These are phyloP conservation scores for Camelina sativa DNA, from an alignment of 345 rosid species.

Conservation along the genomic window DNA sequence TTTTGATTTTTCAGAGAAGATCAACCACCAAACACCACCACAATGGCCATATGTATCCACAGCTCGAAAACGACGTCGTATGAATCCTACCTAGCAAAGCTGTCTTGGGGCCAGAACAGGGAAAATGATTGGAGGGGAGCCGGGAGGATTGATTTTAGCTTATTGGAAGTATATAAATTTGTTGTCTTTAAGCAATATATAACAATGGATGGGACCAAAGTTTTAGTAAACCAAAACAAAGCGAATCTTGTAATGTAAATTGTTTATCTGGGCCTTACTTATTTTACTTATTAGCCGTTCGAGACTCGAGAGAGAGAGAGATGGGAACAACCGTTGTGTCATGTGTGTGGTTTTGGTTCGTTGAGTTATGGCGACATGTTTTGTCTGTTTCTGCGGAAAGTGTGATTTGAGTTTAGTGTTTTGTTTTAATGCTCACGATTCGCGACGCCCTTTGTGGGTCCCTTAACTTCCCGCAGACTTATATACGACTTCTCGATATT, in stretches of 20 bases:
- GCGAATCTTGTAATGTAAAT: constrained; percentile 10
- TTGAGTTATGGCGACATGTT: constrained; percentile 44
- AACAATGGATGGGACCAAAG: constrained; percentile 27
- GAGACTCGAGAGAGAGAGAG: constrained; percentile 22
- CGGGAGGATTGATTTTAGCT: constrained; percentile 19
- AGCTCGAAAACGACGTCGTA: constrained; percentile 39
- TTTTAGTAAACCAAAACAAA: constrained; percentile 8
- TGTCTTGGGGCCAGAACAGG: constrained; percentile 22
- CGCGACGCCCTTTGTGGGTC: constrained; percentile 39
- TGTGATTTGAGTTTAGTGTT: constrained; percentile 21
- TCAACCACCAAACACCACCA: constrained; percentile 21
- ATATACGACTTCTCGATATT: background rate
- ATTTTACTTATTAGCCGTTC: constrained; percentile 3
- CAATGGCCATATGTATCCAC: constrained; percentile 33
- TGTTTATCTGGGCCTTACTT: constrained; percentile 17
- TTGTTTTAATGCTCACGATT: constrained; percentile 31
- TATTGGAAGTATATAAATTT: constrained; percentile 10
- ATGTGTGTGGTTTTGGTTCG: constrained; percentile 33
- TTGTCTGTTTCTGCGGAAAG: constrained; percentile 38
- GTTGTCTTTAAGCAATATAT: constrained; percentile 32
- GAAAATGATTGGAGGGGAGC: constrained; percentile 30
- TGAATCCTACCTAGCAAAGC: constrained; percentile 16
- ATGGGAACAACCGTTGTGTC: constrained; percentile 26
- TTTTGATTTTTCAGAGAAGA: background rate
- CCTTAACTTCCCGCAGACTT: constrained; percentile 35